Conservation (phyloP, 331 rosid genomes). For the Arachis monticola region DNA sequence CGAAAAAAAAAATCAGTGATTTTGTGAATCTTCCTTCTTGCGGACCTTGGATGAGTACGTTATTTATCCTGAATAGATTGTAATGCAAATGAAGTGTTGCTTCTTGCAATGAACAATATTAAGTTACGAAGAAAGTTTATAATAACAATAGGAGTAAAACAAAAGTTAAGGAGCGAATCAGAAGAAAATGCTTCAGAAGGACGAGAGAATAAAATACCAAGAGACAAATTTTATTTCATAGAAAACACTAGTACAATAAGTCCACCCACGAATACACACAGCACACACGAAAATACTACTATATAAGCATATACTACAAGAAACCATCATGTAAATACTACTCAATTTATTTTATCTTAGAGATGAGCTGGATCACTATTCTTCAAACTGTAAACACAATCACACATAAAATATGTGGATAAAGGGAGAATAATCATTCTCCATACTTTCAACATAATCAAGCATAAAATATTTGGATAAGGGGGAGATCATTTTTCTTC, state of each 20-base stretch:
- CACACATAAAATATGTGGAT: too few relatives aligned
- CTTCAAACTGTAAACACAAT: not conserved
- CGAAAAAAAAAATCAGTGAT: too few relatives aligned
- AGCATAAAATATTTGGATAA: too few relatives aligned
- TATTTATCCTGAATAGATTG: not conserved
- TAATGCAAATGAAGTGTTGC: not conserved
- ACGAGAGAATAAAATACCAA: not conserved
- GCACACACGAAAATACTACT: not conserved
- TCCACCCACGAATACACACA: too few relatives aligned
- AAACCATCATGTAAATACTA: not conserved
- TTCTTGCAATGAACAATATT: not conserved
- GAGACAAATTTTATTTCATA: not conserved
- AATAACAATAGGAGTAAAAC: not conserved
- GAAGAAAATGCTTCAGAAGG: not conserved
- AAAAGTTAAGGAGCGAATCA: not conserved
- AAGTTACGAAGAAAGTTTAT: too few relatives aligned
- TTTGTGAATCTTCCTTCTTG: too few relatives aligned
- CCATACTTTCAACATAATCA: too few relatives aligned
- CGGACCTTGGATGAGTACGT: not conserved
- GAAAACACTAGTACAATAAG: too few relatives aligned
- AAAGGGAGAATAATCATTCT: too few relatives aligned
- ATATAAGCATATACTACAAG: too few relatives aligned
- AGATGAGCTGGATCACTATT: not conserved
- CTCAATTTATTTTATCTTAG: not conserved
- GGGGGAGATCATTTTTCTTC: not conserved